A percentile compares a stretch with the other conserved stretches of the same genome.
These are phyloP conservation scores for Candida ovalis DNA, from an alignment of 805 yeast genomes.

Conservation along the genomic window DNA sequence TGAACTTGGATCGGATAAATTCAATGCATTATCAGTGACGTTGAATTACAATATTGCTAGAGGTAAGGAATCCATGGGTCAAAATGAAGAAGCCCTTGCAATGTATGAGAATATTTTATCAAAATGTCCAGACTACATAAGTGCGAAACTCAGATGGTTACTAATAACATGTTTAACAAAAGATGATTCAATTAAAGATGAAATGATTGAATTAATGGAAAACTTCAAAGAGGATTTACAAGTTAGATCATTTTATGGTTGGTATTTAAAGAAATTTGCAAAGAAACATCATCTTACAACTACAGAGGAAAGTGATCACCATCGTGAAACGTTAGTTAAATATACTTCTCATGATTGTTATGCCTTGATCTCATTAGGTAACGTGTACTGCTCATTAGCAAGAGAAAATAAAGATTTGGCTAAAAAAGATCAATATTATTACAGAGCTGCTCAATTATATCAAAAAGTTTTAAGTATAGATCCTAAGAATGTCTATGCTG, in stretches of 20 bases:
- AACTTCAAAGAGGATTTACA: constrained; percentile 63
- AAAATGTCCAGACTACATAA: constrained; percentile 63
- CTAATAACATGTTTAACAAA: constrained; percentile 54
- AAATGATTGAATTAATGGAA: constrained; percentile 51
- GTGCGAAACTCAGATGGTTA: constrained; percentile 70
- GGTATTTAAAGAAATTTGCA: constrained; percentile 71
- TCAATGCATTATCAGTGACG: constrained; percentile 37
- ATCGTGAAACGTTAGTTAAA: constrained; percentile 78
- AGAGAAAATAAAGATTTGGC: constrained; percentile 62
- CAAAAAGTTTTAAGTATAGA: constrained; percentile 85
- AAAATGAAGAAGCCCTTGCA: constrained; percentile 24
- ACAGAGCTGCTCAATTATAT: constrained; percentile 88
- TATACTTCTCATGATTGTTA: constrained; percentile 85
- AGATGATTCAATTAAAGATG: constrained; percentile 46
- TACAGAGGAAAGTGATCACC: constrained; percentile 68
- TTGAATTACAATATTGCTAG: constrained; percentile 75
- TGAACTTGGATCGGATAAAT: constrained; percentile 16
- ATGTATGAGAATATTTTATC: constrained; percentile 56
- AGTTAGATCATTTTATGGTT: constrained; percentile 86
- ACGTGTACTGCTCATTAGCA: constrained; percentile 78
- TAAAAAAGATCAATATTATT: constrained; percentile 68
- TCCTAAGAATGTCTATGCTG: constrained; percentile 86
- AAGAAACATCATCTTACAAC: constrained; percentile 44
- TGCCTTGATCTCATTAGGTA: constrained; percentile 86
- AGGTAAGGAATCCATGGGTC: constrained; percentile 36